These are phyloP conservation scores for Fraxinus platypoda DNA, from an alignment of 305 asterid species.

Conservation along the genomic window DNA sequence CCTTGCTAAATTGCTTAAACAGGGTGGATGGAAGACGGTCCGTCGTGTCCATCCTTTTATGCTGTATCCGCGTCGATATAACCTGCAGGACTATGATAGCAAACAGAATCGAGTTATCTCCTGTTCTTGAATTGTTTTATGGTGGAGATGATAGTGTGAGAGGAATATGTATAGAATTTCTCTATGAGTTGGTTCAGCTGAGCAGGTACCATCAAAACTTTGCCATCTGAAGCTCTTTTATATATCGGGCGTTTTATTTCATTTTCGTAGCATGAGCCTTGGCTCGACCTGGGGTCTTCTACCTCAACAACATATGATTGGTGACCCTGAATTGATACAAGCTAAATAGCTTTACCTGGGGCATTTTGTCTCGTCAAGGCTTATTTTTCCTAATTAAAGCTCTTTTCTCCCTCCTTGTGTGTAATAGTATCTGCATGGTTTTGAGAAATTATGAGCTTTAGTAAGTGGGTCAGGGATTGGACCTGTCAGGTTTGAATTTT, in stretches of 20 bases:
- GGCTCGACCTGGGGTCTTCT: not conserved
- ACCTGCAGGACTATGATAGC: conserved; percentile 60
- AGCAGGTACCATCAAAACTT: conserved; percentile 47
- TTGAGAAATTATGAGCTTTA: not conserved
- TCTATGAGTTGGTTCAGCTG: conserved; percentile 65
- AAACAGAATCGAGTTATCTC: conserved; percentile 55
- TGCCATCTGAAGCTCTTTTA: not conserved
- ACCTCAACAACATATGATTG: not conserved
- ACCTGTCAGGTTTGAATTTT: not conserved
- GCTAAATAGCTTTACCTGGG: not conserved
- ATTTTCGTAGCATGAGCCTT: not conserved
- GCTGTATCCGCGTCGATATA: conserved; percentile 59
- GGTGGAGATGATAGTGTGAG: conserved; percentile 61
- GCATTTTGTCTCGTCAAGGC: not conserved
- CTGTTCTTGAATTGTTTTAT: conserved; percentile 70
- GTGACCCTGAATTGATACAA: not conserved
- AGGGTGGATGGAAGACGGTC: conserved; percentile 52
- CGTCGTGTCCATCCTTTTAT: conserved; percentile 47
- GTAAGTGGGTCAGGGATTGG: not conserved
- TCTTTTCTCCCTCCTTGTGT: not conserved
- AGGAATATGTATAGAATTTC: conserved; percentile 68
- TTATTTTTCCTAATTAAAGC: not conserved
- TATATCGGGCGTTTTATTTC: not conserved
- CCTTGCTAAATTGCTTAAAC: conserved; percentile 57
- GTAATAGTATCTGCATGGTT: not conserved